These are phyloP conservation scores for Aegilops bicornis DNA, from an alignment of 176 grass and related monocot species.

Conservation along the genomic window DNA sequence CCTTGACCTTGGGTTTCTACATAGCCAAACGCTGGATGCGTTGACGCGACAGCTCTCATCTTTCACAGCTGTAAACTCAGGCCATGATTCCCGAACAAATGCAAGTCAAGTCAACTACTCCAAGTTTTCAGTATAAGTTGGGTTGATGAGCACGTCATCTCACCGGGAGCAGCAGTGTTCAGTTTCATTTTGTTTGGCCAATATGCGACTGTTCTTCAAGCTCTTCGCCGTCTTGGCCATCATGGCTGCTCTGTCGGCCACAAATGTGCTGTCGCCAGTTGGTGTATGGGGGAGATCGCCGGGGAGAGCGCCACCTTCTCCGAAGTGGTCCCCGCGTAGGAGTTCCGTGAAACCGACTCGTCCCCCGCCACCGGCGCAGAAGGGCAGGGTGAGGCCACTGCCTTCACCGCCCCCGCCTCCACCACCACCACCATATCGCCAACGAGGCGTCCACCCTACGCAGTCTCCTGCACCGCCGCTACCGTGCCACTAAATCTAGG, in stretches of 20 bases:
- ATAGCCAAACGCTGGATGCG: neutral
- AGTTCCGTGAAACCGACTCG: no score
- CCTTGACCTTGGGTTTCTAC: neutral
- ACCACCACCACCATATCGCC: neutral
- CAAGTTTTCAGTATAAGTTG: constrained; percentile 16
- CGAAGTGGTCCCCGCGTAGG: neutral
- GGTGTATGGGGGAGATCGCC: neutral
- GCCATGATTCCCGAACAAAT: neutral
- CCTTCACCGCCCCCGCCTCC: no score
- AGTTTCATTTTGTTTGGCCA: neutral
- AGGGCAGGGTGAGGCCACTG: neutral
- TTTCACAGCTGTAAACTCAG: neutral
- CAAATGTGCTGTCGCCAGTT: neutral
- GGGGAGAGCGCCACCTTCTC: neutral
- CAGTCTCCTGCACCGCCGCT: neutral
- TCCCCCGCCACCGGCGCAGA: neutral
- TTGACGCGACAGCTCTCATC: neutral
- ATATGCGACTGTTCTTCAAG: neutral
- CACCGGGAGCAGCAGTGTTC: neutral
- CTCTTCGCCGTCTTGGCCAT: constrained; percentile 10
- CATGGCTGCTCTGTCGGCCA: neutral
- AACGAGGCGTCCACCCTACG: neutral
- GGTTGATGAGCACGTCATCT: neutral
- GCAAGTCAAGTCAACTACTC: neutral
- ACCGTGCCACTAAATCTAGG: neutral